Evolutionary conservation across 345 rosid species (phyloP), one percentile per base, ranked within the genome.

Genomic region (Citrus glauca): DNA sequence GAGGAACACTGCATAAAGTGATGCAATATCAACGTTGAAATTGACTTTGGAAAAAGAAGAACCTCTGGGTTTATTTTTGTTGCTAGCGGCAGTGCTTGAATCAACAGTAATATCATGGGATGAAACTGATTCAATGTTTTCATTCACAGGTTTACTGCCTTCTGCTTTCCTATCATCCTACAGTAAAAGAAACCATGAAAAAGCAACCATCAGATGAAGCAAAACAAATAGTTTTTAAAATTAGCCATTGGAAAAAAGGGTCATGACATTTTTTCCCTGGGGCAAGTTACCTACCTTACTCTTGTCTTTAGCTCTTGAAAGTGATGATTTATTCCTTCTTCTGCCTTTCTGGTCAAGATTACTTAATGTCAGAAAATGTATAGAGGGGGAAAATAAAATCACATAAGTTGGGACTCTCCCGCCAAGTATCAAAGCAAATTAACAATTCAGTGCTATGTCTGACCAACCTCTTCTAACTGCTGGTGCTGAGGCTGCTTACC

Each of bases 101-200:
- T 65, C 38, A 33, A 72, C 78, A 63, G 35, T 14, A 71, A 24
- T 69, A 30, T 69, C 69, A 57, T 42, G 38, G 59, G 75, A 76
- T 19, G 69, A 27, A 70, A 75, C 81, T 16, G 79, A 74, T 63
- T 75, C 82, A 35, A 78, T 56, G 32, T 50, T 61, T 28, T 78
- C 82, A 68, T 76, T 76, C 28, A 25, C 59, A 61, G 77, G 37
- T 32, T 74, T 67, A 60, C 77, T 45, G 19, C 60, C 70, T 71
- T 81, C 79, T 48, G 61, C 81, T 57, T 80, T 68, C 32, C 20
- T 38, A 63, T 9, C 19, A 28, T 72, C 84, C 87, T 85, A 63
- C 11, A 40, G 69, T 69, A 35, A 55, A 63, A 64, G 60, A 75
- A 72, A 24, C 45, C 73, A 75, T 4, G 30, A 76, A 78, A 67